phyloP scores from a whole-genome alignment of 2,329 filamentous ascomycete species.

The Alternaria arborescens region DNA sequence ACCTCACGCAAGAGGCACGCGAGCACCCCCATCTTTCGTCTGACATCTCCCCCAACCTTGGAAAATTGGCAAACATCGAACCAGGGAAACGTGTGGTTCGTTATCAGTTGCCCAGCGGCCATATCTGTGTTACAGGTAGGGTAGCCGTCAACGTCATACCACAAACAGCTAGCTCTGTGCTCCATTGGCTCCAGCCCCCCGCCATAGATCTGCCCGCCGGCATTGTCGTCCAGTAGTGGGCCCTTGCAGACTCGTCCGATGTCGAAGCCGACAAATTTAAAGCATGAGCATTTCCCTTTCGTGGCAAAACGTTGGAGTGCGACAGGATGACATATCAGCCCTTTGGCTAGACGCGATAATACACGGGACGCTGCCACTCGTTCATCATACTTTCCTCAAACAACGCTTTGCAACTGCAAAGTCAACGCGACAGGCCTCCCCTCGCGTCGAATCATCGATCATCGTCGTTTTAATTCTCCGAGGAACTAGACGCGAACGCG shows the following conservation, averaged over 20 bases:
- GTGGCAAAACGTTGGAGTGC: conserved; percentile 16
- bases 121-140: conserved; percentile 23
- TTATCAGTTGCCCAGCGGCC: conserved; percentile 31
- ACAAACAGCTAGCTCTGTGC: conserved; percentile 26
- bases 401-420: not conserved
- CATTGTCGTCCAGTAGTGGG: conserved; percentile 11
- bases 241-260: conserved; percentile 18
- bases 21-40: conserved; percentile 24
- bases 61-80: conserved; percentile 28
- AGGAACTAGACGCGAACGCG: not conserved
- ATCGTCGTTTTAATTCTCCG: not conserved
- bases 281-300: conserved; percentile 17
- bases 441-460: conserved; percentile 14
- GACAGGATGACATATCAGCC: conserved; percentile 31
- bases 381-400: not conserved
- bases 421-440: not conserved
- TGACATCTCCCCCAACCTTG: conserved; percentile 26
- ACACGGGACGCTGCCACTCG: conserved; percentile 12
- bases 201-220: conserved; percentile 22
- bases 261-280: conserved; percentile 32
- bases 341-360: conserved; percentile 24
- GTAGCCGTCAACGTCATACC: conserved; percentile 32
- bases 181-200: conserved; percentile 37
- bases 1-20: not conserved
- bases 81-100: conserved; percentile 26